These are phyloP conservation scores for Chrysochromulina parva DNA, from an alignment of 78 protist genomes.

Conservation along the genomic window DNA sequence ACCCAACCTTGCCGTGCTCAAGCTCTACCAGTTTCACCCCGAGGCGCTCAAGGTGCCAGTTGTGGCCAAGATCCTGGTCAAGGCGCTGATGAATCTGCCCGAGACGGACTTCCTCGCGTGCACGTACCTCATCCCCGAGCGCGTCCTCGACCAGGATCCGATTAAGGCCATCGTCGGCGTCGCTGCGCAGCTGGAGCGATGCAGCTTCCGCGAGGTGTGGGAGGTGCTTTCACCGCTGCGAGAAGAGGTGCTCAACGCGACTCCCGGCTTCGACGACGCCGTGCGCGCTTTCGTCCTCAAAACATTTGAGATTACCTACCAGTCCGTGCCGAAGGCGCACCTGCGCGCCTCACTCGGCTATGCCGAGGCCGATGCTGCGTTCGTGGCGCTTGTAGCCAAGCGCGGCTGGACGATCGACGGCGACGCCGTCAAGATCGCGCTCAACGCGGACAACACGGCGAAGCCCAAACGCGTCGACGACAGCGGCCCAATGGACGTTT, in stretches of 20 bases:
- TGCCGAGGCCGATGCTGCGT: background rate
- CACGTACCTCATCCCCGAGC: slow-evolving; percentile 36
- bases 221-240: background rate
- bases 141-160: background rate
- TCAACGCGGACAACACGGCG: background rate
- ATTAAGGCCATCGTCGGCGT: background rate
- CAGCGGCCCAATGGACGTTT: background rate
- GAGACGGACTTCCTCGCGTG: slow-evolving; percentile 12
- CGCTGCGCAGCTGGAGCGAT: slow-evolving; percentile 1
- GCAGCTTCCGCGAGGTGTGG: slow-evolving; percentile 13
- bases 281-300: background rate
- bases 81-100: slow-evolving; percentile 29
- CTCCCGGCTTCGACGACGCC: background rate
- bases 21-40: slow-evolving; percentile 49
- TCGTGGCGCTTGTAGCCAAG: background rate
- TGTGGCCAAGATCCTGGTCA: background rate
- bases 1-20: slow-evolving; percentile 7
- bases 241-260: background rate
- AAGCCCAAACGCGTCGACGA: background rate
- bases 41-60: background rate
- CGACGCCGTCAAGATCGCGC: background rate
- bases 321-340: background rate
- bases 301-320: background rate
- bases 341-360: background rate
- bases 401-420: background rate